Evolutionary conservation across 768 basidiomycete species (phyloP).

Genomic region (Amanita polypyramis): DNA sequence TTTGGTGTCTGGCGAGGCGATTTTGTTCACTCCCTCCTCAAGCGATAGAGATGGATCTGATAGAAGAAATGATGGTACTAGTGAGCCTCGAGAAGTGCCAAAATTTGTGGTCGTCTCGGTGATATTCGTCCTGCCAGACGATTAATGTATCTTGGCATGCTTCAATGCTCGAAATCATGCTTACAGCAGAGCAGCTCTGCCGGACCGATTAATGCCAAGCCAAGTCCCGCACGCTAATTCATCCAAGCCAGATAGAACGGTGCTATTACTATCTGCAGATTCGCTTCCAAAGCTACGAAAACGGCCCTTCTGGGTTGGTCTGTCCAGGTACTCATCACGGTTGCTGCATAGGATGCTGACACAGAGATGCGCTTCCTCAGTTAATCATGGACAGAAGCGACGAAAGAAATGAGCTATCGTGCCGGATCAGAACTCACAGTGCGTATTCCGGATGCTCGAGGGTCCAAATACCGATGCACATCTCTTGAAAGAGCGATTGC

Average conservation of each 20-base stretch:
- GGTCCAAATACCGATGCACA: conserved; percentile 78
- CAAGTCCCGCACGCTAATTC: conserved; percentile 68
- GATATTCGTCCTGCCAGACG: conserved; percentile 64
- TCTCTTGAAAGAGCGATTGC: conserved; percentile 17
- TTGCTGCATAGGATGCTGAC: conserved; percentile 64
- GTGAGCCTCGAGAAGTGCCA: conserved; percentile 53
- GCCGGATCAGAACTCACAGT: conserved; percentile 39
- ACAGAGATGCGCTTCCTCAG: conserved; percentile 8
- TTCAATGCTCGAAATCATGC: conserved; percentile 18
- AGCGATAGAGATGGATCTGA: conserved; percentile 36
- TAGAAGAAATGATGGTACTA: conserved; percentile 59
- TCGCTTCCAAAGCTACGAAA: conserved; percentile 55
- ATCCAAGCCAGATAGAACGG: conserved; percentile 69
- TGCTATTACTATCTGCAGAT: conserved; percentile 17
- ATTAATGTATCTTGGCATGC: conserved; percentile 9
- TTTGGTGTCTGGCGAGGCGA: conserved; percentile 35
- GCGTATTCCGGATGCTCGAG: conserved; percentile 70
- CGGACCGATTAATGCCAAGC: conserved; percentile 61
- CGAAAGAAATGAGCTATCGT: conserved; percentile 1
- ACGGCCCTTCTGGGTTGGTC: conserved; percentile 55
- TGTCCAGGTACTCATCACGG: conserved; percentile 61
- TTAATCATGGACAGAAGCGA: conserved; percentile 5
- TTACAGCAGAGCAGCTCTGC: conserved; percentile 65
- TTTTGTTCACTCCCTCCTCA: conserved; percentile 35
- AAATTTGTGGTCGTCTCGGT: conserved; percentile 48